These are phyloP conservation scores for Candida parachauliodes DNA, from an alignment of 805 yeast genomes.

Conservation along the genomic window DNA sequence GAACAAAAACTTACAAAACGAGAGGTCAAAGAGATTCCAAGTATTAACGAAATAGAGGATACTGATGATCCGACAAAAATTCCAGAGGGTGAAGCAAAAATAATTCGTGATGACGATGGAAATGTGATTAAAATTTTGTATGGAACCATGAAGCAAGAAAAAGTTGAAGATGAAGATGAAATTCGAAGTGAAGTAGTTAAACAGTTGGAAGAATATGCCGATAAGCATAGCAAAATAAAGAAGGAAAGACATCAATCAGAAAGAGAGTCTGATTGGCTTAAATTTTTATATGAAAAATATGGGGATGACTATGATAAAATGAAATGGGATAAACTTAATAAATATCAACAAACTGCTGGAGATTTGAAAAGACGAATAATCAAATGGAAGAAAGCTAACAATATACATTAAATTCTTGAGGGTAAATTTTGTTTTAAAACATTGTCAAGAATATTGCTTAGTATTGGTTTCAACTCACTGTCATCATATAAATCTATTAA, in stretches of 20 bases:
- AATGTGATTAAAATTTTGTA: conserved; percentile 64
- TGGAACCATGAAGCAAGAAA: conserved; percentile 52
- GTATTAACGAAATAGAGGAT: conserved; percentile 36
- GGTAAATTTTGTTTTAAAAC: conserved; percentile 29
- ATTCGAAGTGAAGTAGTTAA: conserved; percentile 60
- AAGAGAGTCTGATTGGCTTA: conserved; percentile 74
- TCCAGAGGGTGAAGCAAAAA: conserved; percentile 75
- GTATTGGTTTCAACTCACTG: conserved; percentile 35
- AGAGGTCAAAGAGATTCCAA: conserved; percentile 25
- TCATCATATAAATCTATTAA: conserved; percentile 33
- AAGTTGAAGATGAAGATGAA: conserved; percentile 19
- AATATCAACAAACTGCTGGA: conserved; percentile 80
- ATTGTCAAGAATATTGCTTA: conserved; percentile 33
- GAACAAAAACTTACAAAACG: conserved; percentile 52
- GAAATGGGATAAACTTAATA: conserved; percentile 88
- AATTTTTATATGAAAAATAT: conserved; percentile 61
- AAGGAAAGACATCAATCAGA: conserved; percentile 58
- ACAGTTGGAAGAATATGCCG: conserved; percentile 57
- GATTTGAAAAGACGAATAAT: conserved; percentile 69
- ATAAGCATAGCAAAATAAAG: conserved; percentile 48
- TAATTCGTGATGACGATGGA: conserved; percentile 66
- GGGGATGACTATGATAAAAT: conserved; percentile 87
- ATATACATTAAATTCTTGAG: conserved; percentile 8
- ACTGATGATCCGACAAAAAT: conserved; percentile 57
- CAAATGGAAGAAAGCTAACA: conserved; percentile 61